A percentile compares a stretch with the other conserved stretches of the same genome.
Evolutionary conservation across 805 yeast species (phyloP).

Genomic region (Saccharomycopsis fermentans): DNA sequence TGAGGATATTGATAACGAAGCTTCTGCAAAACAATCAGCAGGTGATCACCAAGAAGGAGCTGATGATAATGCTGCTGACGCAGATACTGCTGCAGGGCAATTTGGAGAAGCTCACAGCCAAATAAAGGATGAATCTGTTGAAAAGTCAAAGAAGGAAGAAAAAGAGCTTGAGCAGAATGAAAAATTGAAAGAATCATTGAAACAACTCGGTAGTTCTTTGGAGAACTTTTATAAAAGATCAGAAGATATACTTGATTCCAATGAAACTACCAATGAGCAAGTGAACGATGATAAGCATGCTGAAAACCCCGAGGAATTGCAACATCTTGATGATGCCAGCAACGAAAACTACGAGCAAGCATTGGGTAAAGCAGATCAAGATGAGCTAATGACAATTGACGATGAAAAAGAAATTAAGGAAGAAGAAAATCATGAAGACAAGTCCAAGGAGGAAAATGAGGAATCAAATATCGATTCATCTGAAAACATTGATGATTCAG

Average conservation of each 20-base stretch:
- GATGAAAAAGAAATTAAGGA: conserved; percentile 79
- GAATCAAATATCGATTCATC: conserved; percentile 23
- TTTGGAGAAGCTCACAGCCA: conserved; percentile 10
- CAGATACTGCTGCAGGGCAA: conserved; percentile 21
- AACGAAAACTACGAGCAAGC: conserved; percentile 75
- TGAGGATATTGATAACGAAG: conserved; percentile 43
- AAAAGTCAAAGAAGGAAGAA: conserved; percentile 34
- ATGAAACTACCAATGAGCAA: conserved; percentile 30
- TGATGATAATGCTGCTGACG: conserved; percentile 44
- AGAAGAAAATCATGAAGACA: conserved; percentile 30
- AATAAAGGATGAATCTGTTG: conserved; percentile 20
- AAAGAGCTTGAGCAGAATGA: conserved; percentile 35
- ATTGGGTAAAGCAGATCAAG: conserved; percentile 77
- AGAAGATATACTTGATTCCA: conserved; percentile 49
- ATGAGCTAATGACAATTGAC: conserved; percentile 65
- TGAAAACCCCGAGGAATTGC: conserved; percentile 76
- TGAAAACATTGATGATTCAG: conserved; percentile 23
- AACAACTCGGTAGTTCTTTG: conserved; percentile 83
- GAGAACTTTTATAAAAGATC: conserved; percentile 87
- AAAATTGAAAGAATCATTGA: conserved; percentile 64
- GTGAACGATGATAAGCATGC: conserved; percentile 42
- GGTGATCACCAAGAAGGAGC: conserved; percentile 58
- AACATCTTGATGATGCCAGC: conserved; percentile 72
- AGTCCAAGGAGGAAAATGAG: conserved; percentile 26
- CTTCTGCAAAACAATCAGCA: conserved; percentile 48